Base-by-base conservation (phyloP, 768 basidiomycete genomes). In the Tricholoma bakamatsutake region DNA sequence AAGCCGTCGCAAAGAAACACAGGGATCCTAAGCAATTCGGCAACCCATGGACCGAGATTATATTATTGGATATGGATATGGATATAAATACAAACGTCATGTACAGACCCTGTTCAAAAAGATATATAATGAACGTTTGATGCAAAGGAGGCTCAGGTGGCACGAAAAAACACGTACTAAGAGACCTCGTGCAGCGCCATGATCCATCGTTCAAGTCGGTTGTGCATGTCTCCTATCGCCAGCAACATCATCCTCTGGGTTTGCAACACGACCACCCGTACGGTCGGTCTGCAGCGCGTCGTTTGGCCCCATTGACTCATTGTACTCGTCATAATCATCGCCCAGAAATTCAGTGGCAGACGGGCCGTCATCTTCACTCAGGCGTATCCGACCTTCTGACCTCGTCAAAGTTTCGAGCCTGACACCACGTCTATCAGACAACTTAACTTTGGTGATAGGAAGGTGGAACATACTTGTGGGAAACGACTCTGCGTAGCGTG, bases 341-440 rank as follows among this genome's bases (percentile, higher is more conserved):
- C 76, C 78, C 48, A 89, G 61, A 58, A 88, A 88, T 53, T 84
- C 82, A 13, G 74, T 72, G n/a, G 85, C 78, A n/a, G 86, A 76
- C 11, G 87, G 87, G 0, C 85, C 84, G 52, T 88, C 85, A 59
- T 89, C 87, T 62, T 81, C 76, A 47, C 85, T 87, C 18, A 89
- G 74, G 8, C 87, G 79, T 53, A 89, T 85, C 5, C 67, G 74
- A 2, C 87, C 87, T 57, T 84, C 81, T 13, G 69, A 63, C 13
- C 71, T 67, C 2, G 75, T 73, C 67, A 85, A 78, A 5, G 79
- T 80, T 60, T 81, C 82, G 52, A 89, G 67, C 60, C 87, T 88
- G 4, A 61, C 18, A 8, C 28, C 49, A 28, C 40, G 27, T 50
- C 15, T n/a, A 15, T 28, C 30, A 30, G 24, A 8, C 10, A 37